Percentiles rank a stretch among this genome's conserved stretches.
phyloP scores from a whole-genome alignment of 2,329 filamentous ascomycete species.

The Rugonectria rugulosa region DNA sequence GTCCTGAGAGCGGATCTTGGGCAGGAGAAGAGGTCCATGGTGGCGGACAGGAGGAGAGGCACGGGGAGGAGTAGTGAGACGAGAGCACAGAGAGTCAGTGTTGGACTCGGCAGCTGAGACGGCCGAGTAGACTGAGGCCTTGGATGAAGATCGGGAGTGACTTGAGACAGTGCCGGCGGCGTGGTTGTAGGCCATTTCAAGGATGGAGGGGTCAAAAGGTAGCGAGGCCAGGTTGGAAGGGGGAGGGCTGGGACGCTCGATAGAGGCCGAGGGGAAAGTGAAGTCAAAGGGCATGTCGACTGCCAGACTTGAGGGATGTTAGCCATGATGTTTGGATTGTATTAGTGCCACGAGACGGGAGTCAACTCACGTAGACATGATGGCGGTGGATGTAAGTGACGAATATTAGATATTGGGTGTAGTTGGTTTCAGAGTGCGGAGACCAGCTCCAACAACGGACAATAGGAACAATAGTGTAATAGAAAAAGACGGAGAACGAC shows the following conservation, averaged over 20 bases:
- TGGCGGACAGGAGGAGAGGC: slow-evolving; percentile 76
- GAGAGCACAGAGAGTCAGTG: slow-evolving; percentile 71
- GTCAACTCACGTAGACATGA: slow-evolving; percentile 47
- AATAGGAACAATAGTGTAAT: slow-evolving; percentile 2
- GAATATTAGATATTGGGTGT: slow-evolving; percentile 33
- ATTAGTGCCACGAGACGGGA: background rate
- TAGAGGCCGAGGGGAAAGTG: slow-evolving; percentile 55
- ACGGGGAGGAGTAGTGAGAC: slow-evolving; percentile 71
- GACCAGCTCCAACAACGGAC: slow-evolving; percentile 34
- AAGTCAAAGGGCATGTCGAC: slow-evolving; percentile 70
- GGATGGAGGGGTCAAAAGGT: slow-evolving; percentile 63
- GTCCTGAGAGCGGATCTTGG: slow-evolving; percentile 87
- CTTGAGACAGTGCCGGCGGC: slow-evolving; percentile 44
- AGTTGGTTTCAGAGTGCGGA: slow-evolving; percentile 24
- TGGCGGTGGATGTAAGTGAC: slow-evolving; percentile 8
- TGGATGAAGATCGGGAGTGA: slow-evolving; percentile 70
- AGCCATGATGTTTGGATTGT: slow-evolving; percentile 25
- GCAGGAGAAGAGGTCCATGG: slow-evolving; percentile 80
- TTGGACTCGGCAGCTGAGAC: slow-evolving; percentile 66
- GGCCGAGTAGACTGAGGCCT: slow-evolving; percentile 66
- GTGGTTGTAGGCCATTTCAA: slow-evolving; percentile 60
- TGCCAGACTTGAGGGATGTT: slow-evolving; percentile 59
- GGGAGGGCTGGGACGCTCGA: slow-evolving; percentile 42
- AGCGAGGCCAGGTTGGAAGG: slow-evolving; percentile 46
- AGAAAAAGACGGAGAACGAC: background rate